phyloP scores from a whole-genome alignment of 352 stramenopile genomes.

The Phytopythium montanum region DNA sequence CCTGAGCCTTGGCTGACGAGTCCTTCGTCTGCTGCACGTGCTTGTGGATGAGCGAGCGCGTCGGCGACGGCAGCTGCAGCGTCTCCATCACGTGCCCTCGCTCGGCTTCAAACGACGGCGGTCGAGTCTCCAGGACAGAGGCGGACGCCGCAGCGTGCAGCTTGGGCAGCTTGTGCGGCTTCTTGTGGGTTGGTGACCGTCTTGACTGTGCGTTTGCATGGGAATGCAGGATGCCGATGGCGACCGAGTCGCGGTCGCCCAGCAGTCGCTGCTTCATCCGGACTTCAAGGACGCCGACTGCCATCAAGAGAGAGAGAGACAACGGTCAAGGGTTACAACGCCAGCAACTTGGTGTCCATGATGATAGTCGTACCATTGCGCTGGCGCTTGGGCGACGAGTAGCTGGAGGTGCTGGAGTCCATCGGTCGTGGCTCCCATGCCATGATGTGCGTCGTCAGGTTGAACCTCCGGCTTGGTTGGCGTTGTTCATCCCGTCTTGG shows the following conservation, averaged over 20 bases:
- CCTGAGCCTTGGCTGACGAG: conserved; percentile 17
- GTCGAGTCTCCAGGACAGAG: conserved; percentile 13
- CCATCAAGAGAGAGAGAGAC: background rate
- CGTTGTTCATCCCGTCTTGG: background rate
- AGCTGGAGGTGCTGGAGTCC: conserved; percentile 1
- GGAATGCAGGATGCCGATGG: conserved; percentile 35
- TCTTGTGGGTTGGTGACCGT: conserved; percentile 30
- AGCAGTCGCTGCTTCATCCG: conserved; percentile 68
- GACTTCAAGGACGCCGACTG: conserved; percentile 57
- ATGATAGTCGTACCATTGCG: conserved; percentile 38
- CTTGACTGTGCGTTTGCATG: background rate
- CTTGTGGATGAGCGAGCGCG: conserved; percentile 47
- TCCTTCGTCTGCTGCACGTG: conserved; percentile 53
- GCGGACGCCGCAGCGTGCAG: conserved; percentile 18
- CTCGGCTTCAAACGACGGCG: conserved; percentile 41
- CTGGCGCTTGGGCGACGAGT: conserved; percentile 31
- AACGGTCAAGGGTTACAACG: background rate
- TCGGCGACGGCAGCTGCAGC: conserved; percentile 50
- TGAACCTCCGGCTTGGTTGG: background rate
- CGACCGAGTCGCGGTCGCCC: conserved; percentile 38
- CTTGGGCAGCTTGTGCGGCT: conserved; percentile 42
- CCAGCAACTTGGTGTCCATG: background rate
- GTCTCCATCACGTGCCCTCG: conserved; percentile 48
- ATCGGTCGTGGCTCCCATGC: conserved; percentile 24
- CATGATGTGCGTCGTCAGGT: conserved; percentile 14